Percentiles rank a stretch among this genome's conserved stretches.
These are phyloP conservation scores for Naganishia vishniacii DNA, from an alignment of 768 basidiomycete species.

Conservation along the genomic window DNA sequence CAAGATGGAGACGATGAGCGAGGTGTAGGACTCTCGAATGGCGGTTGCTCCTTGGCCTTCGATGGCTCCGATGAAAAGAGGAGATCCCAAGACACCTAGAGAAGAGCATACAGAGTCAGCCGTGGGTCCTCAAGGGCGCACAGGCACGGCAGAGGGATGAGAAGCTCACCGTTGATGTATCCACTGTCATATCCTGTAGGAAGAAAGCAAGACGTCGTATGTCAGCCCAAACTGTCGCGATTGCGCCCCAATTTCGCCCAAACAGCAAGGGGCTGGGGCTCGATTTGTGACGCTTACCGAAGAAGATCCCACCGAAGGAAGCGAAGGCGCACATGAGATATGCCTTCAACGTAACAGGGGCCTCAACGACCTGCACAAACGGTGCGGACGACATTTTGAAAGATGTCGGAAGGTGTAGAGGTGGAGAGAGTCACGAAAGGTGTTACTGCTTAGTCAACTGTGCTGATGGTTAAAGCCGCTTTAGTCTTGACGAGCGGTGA, in stretches of 20 bases:
- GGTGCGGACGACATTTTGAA: not conserved
- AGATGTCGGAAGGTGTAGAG: not conserved
- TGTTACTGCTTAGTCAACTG: not conserved
- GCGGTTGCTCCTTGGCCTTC: slow-evolving; percentile 23
- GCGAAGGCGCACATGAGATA: slow-evolving; percentile 47
- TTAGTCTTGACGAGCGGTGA: not conserved
- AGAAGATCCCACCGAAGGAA: slow-evolving; percentile 47
- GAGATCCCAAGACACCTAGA: slow-evolving; percentile 23
- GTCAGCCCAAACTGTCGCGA: not conserved
- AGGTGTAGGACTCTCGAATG: slow-evolving; percentile 33
- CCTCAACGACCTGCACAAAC: slow-evolving; percentile 41
- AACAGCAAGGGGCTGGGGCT: not conserved
- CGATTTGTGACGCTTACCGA: slow-evolving; percentile 41
- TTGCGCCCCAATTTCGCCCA: too few species aligned
- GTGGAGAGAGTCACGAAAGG: not conserved
- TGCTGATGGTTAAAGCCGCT: not conserved
- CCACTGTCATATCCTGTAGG: slow-evolving; percentile 22
- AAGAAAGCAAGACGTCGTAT: not conserved
- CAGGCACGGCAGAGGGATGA: slow-evolving; percentile 10
- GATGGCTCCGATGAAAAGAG: slow-evolving; percentile 25
- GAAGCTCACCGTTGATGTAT: slow-evolving; percentile 43
- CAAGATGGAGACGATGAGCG: slow-evolving; percentile 50
- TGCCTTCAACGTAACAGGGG: slow-evolving; percentile 50
- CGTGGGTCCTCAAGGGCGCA: too few species aligned
- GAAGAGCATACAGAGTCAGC: not conserved